Conservation (phyloP, 768 basidiomycete species). For the Tricholoma bakamatsutake region DNA sequence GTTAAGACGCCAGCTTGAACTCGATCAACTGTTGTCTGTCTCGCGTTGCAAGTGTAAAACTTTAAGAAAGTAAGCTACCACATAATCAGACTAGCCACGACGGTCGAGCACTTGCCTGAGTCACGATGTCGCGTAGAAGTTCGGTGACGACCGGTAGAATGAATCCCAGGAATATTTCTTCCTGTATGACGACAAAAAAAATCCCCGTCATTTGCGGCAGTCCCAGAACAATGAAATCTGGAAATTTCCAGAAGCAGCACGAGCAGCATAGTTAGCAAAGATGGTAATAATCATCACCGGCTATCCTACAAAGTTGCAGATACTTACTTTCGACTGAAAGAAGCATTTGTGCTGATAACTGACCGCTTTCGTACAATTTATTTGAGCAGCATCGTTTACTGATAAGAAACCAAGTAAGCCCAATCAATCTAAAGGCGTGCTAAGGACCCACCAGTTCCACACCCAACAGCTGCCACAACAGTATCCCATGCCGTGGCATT, state of each 20-base stretch:
- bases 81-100: not conserved
- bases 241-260: slow-evolving; percentile 16
- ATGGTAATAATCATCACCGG: slow-evolving; percentile 10
- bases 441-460: slow-evolving; percentile 22
- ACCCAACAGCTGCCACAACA: slow-evolving; percentile 25
- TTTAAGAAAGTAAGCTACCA: not conserved
- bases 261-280: slow-evolving; percentile 23
- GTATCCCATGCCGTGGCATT: slow-evolving; percentile 22
- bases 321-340: slow-evolving; percentile 29
- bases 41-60: slow-evolving; percentile 25
- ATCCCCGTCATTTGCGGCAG: slow-evolving; percentile 28
- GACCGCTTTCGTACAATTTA: slow-evolving; percentile 32
- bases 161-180: slow-evolving; percentile 21
- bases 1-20: slow-evolving; percentile 19
- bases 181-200: slow-evolving; percentile 25
- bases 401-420: not conserved
- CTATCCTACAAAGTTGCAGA: not conserved
- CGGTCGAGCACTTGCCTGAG: slow-evolving; percentile 19
- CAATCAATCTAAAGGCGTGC: not conserved
- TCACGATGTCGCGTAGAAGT: slow-evolving; percentile 22
- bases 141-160: slow-evolving; percentile 25
- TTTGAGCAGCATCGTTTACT: slow-evolving; percentile 21
- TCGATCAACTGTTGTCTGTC: slow-evolving; percentile 21
- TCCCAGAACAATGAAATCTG: slow-evolving; percentile 22
- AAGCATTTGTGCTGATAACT: slow-evolving; percentile 21